Evolutionary conservation across 2,329 filamentous ascomycete genomes (phyloP).

Genomic region (Diaporthe amygdali): DNA sequence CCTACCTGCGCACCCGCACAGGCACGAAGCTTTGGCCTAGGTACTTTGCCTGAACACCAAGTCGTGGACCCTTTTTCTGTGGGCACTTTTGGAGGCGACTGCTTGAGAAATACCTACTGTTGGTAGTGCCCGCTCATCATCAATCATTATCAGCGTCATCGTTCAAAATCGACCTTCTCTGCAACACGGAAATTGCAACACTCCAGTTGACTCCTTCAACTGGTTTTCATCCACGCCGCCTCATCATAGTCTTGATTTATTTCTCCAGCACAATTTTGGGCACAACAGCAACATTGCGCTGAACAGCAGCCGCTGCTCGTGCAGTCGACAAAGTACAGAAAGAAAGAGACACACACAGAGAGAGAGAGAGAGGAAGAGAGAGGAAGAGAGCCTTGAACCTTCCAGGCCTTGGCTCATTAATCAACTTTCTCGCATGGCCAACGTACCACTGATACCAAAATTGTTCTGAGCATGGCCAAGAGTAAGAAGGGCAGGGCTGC

Average conservation of each 20-base stretch:
- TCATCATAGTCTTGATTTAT: too few species aligned
- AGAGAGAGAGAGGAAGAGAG: background rate
- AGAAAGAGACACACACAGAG: background rate
- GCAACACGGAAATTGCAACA: background rate
- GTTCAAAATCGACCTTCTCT: background rate
- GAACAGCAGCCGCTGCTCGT: background rate
- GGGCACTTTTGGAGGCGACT: background rate
- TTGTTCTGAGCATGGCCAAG: conserved; percentile 27
- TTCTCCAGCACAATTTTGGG: background rate
- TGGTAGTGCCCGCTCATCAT: background rate
- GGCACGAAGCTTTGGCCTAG: background rate
- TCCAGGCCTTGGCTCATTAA: background rate
- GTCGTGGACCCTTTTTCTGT: background rate
- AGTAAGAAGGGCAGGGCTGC: conserved; percentile 30
- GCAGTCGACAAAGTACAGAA: background rate
- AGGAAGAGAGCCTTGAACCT: background rate
- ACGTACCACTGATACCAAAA: background rate
- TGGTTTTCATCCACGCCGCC: background rate
- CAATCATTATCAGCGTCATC: background rate
- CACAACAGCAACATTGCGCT: background rate
- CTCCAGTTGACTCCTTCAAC: background rate
- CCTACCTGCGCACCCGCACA: background rate
- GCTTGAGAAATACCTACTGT: background rate
- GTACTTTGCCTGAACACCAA: background rate
- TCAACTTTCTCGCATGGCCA: background rate